These are phyloP conservation scores for Mikania micrantha DNA, from an alignment of 129 eudicot genomes.

Conservation along the genomic window DNA sequence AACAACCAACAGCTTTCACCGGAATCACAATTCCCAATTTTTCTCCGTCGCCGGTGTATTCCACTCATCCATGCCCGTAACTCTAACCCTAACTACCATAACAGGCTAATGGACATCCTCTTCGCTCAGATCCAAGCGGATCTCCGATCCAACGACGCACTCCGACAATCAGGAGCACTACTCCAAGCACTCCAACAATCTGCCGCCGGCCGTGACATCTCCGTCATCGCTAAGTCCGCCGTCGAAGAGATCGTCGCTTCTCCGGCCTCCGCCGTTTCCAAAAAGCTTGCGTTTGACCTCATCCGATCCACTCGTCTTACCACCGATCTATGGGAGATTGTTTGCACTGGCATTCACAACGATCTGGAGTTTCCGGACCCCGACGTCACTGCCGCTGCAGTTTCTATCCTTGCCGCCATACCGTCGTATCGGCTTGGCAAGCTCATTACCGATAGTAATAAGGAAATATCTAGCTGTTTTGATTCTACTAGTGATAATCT, in stretches of 20 bases:
- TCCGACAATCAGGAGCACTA: slow-evolving; percentile 86
- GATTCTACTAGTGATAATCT: slow-evolving; percentile 74
- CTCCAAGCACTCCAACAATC: slow-evolving; percentile 97
- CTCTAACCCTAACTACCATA: slow-evolving; percentile 3
- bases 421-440: slow-evolving; percentile 70
- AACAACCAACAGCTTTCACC: slow-evolving; percentile 15
- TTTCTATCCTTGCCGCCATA: slow-evolving; percentile 87
- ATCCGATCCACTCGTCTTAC: slow-evolving; percentile 95
- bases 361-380: slow-evolving; percentile 94
- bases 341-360: slow-evolving; percentile 61
- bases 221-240: slow-evolving; percentile 86
- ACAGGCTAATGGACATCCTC: slow-evolving; percentile 61
- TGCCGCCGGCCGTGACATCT: slow-evolving; percentile 96
- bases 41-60: not conserved
- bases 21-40: slow-evolving; percentile 23
- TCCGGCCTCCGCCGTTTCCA: slow-evolving; percentile 92
- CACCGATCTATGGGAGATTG: slow-evolving; percentile 88
- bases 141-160: slow-evolving; percentile 98
- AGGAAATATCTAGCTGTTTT: slow-evolving; percentile 64
- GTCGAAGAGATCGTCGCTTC: slow-evolving; percentile 97
- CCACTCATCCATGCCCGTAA: slow-evolving; percentile 15
- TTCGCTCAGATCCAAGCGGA: slow-evolving; percentile 99
- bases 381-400: slow-evolving; percentile 91
- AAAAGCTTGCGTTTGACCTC: slow-evolving; percentile 88
- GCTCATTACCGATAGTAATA: slow-evolving; percentile 58